Percentiles rank a stretch among this genome's conserved stretches.
phyloP scores from a whole-genome alignment of 2,329 filamentous ascomycete genomes.

The Aspergillus sp. region DNA sequence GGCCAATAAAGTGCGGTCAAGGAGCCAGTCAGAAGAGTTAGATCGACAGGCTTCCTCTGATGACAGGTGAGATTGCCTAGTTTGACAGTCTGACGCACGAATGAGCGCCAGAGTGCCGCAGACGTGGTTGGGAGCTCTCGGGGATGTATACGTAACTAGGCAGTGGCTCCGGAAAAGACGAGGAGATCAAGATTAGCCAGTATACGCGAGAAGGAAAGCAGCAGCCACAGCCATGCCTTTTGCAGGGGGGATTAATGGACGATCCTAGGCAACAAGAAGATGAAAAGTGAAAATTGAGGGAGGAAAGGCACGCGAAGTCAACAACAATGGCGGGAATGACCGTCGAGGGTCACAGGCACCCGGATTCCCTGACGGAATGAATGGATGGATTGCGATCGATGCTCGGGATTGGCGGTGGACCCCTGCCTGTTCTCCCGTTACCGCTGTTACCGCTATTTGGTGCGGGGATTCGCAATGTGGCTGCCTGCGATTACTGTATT shows the following conservation, averaged over 20 bases:
- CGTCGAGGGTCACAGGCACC: conserved; percentile 19
- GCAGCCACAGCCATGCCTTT: not conserved
- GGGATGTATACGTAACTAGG: conserved; percentile 20
- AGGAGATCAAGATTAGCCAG: not conserved
- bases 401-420: conserved; percentile 6
- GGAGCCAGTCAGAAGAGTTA: not conserved
- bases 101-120: conserved; percentile 7
- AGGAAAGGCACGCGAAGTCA: not conserved
- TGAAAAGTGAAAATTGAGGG: not conserved
- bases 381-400: not conserved
- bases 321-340: conserved; percentile 3
- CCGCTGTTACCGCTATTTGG: not conserved
- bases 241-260: not conserved
- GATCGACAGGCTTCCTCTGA: not conserved
- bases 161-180: conserved; percentile 10
- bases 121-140: conserved; percentile 15
- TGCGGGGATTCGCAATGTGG: conserved; percentile 1
- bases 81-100: conserved; percentile 5
- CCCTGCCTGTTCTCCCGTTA: not conserved
- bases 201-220: not conserved
- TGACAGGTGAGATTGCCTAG: not conserved
- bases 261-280: not conserved
- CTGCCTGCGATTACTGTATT: conserved; percentile 9
- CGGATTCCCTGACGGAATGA: conserved; percentile 14
- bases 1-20: conserved; percentile 11